These are phyloP conservation scores for Pseudogymnoascus destructans DNA, from an alignment of 2,329 filamentous ascomycete genomes.

Conservation along the genomic window DNA sequence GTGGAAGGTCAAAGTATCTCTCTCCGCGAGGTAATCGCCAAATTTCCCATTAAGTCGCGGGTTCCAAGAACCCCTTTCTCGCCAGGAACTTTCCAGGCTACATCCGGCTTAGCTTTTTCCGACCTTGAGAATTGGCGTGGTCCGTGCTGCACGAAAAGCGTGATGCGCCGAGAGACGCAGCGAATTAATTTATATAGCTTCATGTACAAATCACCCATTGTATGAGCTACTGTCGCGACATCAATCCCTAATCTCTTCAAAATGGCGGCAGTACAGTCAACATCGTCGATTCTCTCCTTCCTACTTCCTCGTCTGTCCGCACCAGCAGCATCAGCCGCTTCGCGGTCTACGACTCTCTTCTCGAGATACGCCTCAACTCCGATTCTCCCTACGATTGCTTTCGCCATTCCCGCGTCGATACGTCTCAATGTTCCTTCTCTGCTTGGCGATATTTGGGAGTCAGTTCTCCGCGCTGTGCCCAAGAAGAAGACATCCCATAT, in stretches of 20 bases:
- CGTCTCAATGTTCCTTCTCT: conserved; percentile 50
- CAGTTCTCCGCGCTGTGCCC: conserved; percentile 78
- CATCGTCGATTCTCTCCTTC: conserved; percentile 32
- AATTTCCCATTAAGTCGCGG: conserved; percentile 9
- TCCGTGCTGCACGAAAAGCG: conserved; percentile 9
- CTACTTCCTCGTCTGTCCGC: conserved; percentile 44
- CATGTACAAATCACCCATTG: background rate
- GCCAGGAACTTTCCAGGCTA: conserved; percentile 9
- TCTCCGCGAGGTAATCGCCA: conserved; percentile 9
- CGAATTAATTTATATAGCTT: conserved; percentile 8
- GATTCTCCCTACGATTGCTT: conserved; percentile 40
- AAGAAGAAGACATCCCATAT: conserved; percentile 99
- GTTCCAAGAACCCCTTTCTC: conserved; percentile 9
- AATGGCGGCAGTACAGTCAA: conserved; percentile 35
- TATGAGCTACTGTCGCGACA: background rate
- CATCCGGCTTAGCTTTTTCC: background rate
- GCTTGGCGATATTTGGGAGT: conserved; percentile 83
- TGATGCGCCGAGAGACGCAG: conserved; percentile 4
- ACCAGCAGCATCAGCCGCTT: conserved; percentile 30
- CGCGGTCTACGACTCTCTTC: conserved; percentile 33
- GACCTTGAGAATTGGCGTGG: background rate
- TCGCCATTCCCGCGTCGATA: conserved; percentile 47
- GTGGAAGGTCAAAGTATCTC: conserved; percentile 9
- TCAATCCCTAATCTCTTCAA: conserved; percentile 15
- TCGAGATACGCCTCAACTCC: conserved; percentile 34